Base-by-base conservation (phyloP, 371 early-diverging fungal genomes). In the Massospora cicadina region DNA sequence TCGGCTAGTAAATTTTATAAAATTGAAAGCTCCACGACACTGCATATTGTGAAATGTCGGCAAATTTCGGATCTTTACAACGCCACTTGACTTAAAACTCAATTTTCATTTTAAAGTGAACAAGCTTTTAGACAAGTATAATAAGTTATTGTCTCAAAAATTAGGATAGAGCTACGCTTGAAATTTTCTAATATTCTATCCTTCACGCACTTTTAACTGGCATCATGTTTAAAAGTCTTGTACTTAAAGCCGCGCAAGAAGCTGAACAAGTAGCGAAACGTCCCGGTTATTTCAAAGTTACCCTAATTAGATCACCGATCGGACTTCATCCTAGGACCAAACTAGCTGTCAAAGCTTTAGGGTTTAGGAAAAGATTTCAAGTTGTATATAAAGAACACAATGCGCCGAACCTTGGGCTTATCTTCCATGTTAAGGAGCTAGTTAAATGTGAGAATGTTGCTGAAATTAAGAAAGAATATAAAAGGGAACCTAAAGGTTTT, bases 361-460 rank as follows among this genome's bases (percentile, higher is more conserved):
- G 71, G n/a, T 68, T 71, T 13, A 33, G 26, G 5, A 66, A 61
- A 27, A 43, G 66, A 33, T n/a, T 55, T 21, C 63, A 64, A 63
- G 65, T 55, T 31, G 66, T 65, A 12, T 60, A 54, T 27, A 32
- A 31, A 28, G 60, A 25, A 21, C 17, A 24, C 12, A 29, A 5
- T 17, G 60, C 29, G 29, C 26, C 53, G 10, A 33, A 23, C 32
- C 24, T 24, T 29, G 90, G 90, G 67, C 77, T 79, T 68, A 84
- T 90, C 67, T 73, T 90, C 57, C 88, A 84, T 73, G 69, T 90
- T 33, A 90, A 90, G 70, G 90, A 90, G 70, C 69, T 88, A 30
- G 82, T 90, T 55, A 75, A 83, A 66, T 78, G 88, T 2, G 79
- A 85, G 68, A 76, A 84, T 27, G 66, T 65, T 24, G 58, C 32